These are phyloP conservation scores for Dittrichia graveolens DNA, from an alignment of 129 eudicot genomes.

Conservation along the genomic window DNA sequence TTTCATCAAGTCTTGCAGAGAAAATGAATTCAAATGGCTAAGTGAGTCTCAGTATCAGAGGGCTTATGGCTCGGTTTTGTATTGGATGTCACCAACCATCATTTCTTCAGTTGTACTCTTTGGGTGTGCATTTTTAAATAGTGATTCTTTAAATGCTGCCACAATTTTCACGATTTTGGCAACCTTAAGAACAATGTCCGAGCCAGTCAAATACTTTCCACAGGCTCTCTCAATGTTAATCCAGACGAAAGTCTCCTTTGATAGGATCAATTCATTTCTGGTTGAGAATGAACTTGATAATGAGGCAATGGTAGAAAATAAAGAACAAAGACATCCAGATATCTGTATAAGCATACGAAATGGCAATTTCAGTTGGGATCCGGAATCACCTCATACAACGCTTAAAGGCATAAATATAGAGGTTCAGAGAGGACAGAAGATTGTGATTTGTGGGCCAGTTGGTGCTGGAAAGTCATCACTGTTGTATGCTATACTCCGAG, in stretches of 20 bases:
- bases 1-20: constrained; percentile 46
- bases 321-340: constrained; percentile 14
- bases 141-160: constrained; percentile 63
- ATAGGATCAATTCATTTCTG: constrained; percentile 60
- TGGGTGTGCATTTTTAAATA: constrained; percentile 49
- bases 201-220: constrained; percentile 66
- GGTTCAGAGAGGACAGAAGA: constrained; percentile 42
- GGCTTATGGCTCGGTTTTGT: constrained; percentile 43
- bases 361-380: constrained; percentile 55
- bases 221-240: constrained; percentile 58
- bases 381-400: constrained; percentile 36
- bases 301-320: constrained; percentile 17
- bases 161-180: constrained; percentile 71
- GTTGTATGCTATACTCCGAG: constrained; percentile 64
- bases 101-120: constrained; percentile 57
- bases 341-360: constrained; percentile 35
- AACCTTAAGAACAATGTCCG: constrained; percentile 57
- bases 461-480: constrained; percentile 75
- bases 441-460: constrained; percentile 68
- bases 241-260: constrained; percentile 72
- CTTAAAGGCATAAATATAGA: constrained; percentile 36
- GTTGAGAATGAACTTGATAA: constrained; percentile 65
- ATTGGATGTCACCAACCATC: constrained; percentile 71
- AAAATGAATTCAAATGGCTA: constrained; percentile 58
- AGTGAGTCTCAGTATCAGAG: constrained; percentile 41